Evolutionary conservation across 2,329 filamentous ascomycete genomes (phyloP), one percentile per base, ranked within the genome.

Genomic region (Epichloe brachyelytri): DNA sequence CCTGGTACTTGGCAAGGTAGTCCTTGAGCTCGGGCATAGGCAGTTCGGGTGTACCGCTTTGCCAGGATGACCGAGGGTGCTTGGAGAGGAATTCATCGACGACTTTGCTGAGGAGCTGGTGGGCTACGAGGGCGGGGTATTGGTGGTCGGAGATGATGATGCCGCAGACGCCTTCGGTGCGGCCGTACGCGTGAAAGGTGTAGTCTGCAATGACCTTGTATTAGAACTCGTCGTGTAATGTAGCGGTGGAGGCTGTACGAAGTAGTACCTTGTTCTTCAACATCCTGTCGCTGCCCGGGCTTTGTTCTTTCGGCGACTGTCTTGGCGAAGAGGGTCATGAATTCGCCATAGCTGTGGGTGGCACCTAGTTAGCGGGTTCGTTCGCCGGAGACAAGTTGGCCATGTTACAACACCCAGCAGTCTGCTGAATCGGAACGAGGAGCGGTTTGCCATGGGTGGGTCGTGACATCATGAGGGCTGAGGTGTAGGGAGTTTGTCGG

Each of bases 251-350:
- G n/a, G 33, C 20, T 3, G n/a, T 22, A 45, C 14, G 38, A 30
- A 22, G 44, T 55, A 65, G 56, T 71, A 82, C 82, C 81, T 73
- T 89, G 80, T 68, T 93, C 82, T 69, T 94, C 85, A 51, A 95
- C 83, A 65, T 89, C 87, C 68, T 94, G 86, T 65, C 88, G 77
- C 68, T 89, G 82, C 51, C 86, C 88, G n/a, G 84, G 79, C 54
- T 76, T 75, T 54, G 88, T 95, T 60, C 87, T 79, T 70, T 94
- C 87, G 55, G 91, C 91, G 46, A 96, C 85, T 17, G 86, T 91
- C 70, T 88, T 88, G 68, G 82, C 80, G 72, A 94, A 91, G 62
- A 95, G 74, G 51, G 82, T 85, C 82, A 95, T 87, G 75, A 94
- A 80, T 58, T 78, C 73, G 63, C 70, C 73, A 74, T 76, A 69